Evolutionary conservation across 1,139 yeast species (phyloP), one percentile per base, ranked within the genome.

Genomic region (Yamadazyma siamensis): DNA sequence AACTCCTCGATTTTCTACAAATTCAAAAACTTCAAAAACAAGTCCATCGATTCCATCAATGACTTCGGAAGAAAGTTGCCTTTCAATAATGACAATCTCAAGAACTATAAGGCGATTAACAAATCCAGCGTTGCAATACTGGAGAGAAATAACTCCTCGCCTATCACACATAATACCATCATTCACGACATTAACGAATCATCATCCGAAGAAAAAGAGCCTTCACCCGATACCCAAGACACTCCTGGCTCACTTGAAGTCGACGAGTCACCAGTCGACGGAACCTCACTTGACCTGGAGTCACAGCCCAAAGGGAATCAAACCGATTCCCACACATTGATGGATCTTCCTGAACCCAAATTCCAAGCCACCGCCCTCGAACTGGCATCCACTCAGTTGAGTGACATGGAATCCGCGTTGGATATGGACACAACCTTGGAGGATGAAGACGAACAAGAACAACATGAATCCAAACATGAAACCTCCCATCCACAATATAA

Each of bases 11-110:
- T 42, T 11, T 36, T 41, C 16, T 38, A 44, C 25, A 35, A 32
- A 13, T 44, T 46, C 26, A 44, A 38, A 25, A 39, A 27, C 17
- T 43, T 46, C 22, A 43, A 40, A 29, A 43, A 43, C 23, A 43
- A 43, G 26, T 43, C 46, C 4, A 29, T 44, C 18, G 47, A 43
- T 26, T 32, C 44, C 3, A 39, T 43, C 12, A 42, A 42, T 28
- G 46, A 42, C 17, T 25, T 39, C 8, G 25, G 37, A 8, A 32
- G 27, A 24, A 29, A 21, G 21, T 23, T 36, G 2, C 39, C 36
- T 2, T 30, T 35, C 19, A 17, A 21, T 11, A 32, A 27, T 18
- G 34, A 34, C n/a, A 15, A 13, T 14, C 36, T 42, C 12, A 39
- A 32, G 19, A 42, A 39, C 6, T 41, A 39, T 25, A 33, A 26